Percentiles rank a stretch among this genome's conserved stretches.
phyloP scores from a whole-genome alignment of 2,329 filamentous ascomycete genomes.

The Pseudogymnoascus sp. region DNA sequence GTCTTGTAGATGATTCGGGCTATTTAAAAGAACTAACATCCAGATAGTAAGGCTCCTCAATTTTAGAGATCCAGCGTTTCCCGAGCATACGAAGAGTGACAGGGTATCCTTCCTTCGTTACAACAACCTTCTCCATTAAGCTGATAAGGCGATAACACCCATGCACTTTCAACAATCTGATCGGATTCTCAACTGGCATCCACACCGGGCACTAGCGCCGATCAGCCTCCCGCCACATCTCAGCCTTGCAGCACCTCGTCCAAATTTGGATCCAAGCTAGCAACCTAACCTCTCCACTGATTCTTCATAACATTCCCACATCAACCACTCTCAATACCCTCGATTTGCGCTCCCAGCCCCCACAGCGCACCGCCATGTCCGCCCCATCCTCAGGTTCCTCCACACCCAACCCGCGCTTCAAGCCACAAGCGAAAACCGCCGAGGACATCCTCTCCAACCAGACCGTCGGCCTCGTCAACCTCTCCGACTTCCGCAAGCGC shows the following conservation, averaged over 20 bases:
- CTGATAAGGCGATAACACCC: constrained; percentile 3
- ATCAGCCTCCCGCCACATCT: constrained; percentile 6
- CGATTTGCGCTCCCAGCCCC: background rate
- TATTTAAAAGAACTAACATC: constrained; percentile 1
- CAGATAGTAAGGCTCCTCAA: background rate
- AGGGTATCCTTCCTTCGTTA: background rate
- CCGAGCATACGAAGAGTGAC: background rate
- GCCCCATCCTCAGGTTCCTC: constrained; percentile 22
- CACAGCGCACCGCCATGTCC: constrained; percentile 7
- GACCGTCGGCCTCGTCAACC: constrained; percentile 74
- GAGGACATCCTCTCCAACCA: constrained; percentile 30
- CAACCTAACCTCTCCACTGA: background rate
- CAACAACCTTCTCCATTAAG: background rate
- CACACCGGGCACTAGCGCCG: background rate
- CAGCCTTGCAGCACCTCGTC: background rate
- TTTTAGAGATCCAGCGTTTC: background rate
- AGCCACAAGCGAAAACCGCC: constrained; percentile 20
- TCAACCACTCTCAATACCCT: background rate
- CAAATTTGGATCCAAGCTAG: background rate
- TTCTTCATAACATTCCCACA: background rate
- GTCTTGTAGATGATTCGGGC: background rate
- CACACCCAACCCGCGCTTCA: constrained; percentile 29
- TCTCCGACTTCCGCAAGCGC: constrained; percentile 92
- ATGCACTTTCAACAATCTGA: background rate
- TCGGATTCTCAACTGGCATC: background rate